Evolutionary conservation across 139 green algal genomes (phyloP).

Genomic region (Chlorella sp.): DNA sequence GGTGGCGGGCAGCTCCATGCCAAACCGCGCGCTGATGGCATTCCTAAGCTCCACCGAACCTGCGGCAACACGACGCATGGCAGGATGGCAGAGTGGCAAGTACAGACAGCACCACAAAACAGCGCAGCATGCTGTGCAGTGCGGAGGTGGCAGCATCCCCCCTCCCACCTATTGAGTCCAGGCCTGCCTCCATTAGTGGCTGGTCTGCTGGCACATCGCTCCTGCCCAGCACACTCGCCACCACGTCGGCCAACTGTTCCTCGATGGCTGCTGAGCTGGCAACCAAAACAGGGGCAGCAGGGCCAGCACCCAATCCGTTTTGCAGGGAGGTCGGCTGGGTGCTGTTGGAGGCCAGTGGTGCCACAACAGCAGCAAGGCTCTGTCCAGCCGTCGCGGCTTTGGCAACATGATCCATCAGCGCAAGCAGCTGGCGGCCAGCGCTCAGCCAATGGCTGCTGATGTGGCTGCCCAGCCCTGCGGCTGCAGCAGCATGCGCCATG

Average conservation of each 20-base stretch:
- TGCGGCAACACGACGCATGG: neutral
- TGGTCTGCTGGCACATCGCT: slow-evolving; percentile 8
- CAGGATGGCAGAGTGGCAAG: too few relatives aligned
- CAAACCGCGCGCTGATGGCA: slow-evolving; percentile 5
- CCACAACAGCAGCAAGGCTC: neutral
- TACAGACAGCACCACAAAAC: too few relatives aligned
- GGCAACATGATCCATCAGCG: neutral
- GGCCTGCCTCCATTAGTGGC: slow-evolving; percentile 64
- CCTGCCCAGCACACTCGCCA: slow-evolving; percentile 24
- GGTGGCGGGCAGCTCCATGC: slow-evolving; percentile 15
- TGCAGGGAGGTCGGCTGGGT: too few relatives aligned
- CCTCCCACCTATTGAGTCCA: slow-evolving; percentile 57
- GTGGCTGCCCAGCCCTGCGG: neutral
- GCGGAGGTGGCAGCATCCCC: too few relatives aligned
- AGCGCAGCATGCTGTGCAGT: neutral
- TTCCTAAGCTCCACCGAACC: slow-evolving; percentile 16
- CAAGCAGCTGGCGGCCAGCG: neutral
- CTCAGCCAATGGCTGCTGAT: neutral
- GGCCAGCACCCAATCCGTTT: too few relatives aligned
- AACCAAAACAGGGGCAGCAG: too few relatives aligned
- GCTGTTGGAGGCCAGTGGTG: neutral
- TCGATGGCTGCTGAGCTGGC: neutral
- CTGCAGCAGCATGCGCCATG: neutral
- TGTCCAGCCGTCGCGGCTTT: neutral
- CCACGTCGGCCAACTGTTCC: neutral